phyloP scores from a whole-genome alignment of 805 yeast species.

The Lipomyces orientalis region DNA sequence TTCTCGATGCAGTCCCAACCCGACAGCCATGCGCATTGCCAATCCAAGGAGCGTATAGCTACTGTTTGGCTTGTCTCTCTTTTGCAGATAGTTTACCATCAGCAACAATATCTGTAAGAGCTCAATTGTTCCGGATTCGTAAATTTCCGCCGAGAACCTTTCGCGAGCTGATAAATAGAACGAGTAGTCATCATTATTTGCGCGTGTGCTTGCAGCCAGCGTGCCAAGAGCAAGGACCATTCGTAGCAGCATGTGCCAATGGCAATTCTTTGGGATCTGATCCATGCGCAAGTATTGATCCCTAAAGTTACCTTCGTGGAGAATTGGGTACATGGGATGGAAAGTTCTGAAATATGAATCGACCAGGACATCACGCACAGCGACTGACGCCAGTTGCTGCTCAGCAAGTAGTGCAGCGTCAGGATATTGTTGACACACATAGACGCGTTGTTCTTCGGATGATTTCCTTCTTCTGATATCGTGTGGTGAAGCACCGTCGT shows the following conservation, averaged over 20 bases:
- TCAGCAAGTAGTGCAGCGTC: conserved; percentile 1
- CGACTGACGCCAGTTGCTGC: conserved; percentile 39
- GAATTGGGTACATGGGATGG: conserved; percentile 10
- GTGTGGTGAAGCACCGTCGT: not conserved
- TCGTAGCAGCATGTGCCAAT: conserved; percentile 3
- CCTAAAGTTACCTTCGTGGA: conserved; percentile 4
- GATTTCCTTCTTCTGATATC: too few species aligned
- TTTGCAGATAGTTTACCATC: not conserved
- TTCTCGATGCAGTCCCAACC: conserved; percentile 6
- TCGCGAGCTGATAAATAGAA: conserved; percentile 59
- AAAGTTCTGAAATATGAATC: conserved; percentile 1
- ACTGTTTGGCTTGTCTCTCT: not conserved
- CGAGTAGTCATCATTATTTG: conserved; percentile 43
- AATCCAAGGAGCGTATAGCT: conserved; percentile 9
- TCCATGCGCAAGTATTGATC: not conserved
- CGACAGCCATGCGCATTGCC: conserved; percentile 7
- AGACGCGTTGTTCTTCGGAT: too few species aligned
- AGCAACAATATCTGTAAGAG: not conserved
- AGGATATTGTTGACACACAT: not conserved
- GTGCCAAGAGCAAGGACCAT: conserved; percentile 13
- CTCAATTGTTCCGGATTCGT: conserved; percentile 1
- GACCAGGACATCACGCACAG: conserved; percentile 17
- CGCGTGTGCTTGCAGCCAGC: not conserved
- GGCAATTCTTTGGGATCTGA: conserved; percentile 40
- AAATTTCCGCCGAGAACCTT: conserved; percentile 44